phyloP scores from a whole-genome alignment of 164 flowering plant genomes.

The Vitis cinerea region DNA sequence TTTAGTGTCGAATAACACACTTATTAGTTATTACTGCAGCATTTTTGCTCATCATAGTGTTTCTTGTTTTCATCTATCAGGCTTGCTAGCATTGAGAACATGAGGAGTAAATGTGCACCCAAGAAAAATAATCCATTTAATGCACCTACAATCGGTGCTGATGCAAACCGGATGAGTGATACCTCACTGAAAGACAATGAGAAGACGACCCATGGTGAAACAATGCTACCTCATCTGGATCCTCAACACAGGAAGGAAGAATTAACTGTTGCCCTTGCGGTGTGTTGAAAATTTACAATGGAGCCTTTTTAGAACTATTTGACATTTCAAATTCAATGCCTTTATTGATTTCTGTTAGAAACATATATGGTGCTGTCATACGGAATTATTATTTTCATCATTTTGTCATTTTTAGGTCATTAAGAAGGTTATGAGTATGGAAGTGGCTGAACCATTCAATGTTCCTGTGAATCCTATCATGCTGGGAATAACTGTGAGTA shows the following conservation, averaged over 20 bases:
- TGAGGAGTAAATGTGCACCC: slow-evolving; percentile 83
- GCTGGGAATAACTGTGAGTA: slow-evolving; percentile 91
- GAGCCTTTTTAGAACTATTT: not conserved
- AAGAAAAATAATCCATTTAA: slow-evolving; percentile 68
- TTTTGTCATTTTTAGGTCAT: slow-evolving; percentile 57
- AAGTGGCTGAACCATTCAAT: slow-evolving; percentile 96
- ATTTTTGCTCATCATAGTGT: no score
- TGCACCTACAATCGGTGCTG: slow-evolving; percentile 7
- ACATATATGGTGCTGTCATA: not conserved
- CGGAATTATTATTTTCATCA: not conserved
- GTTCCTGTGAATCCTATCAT: slow-evolving; percentile 89
- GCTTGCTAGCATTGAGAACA: slow-evolving; percentile 18
- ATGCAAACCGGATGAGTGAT: slow-evolving; percentile 23
- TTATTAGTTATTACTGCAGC: no score
- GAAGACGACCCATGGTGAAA: slow-evolving; percentile 23
- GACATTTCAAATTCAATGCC: no score
- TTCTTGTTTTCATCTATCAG: not conserved
- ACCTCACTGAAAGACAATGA: slow-evolving; percentile 24
- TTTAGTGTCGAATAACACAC: no score
- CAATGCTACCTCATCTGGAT: slow-evolving; percentile 19
- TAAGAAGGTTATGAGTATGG: slow-evolving; percentile 96
- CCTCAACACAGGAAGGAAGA: slow-evolving; percentile 55
- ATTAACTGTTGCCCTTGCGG: slow-evolving; percentile 41
- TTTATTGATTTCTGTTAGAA: not conserved
- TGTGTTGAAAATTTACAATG: slow-evolving; percentile 9